Evolutionary conservation across 2,329 filamentous ascomycete species (phyloP).

Genomic region (Helminthosporium solani): DNA sequence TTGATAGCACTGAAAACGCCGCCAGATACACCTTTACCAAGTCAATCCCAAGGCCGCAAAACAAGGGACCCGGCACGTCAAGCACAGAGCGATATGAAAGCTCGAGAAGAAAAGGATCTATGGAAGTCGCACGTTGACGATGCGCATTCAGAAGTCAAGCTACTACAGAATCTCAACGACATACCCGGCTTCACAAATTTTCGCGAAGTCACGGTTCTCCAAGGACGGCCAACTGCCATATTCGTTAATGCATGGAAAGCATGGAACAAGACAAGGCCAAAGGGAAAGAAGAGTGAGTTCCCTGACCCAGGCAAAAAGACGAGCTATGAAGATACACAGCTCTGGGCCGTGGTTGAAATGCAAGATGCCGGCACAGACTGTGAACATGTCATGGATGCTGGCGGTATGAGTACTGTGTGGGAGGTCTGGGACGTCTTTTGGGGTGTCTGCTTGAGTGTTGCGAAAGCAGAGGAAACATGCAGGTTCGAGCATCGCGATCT

Average conservation of each 20-base stretch:
- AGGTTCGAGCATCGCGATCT: slow-evolving; percentile 67
- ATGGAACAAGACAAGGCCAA: slow-evolving; percentile 47
- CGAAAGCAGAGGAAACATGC: slow-evolving; percentile 60
- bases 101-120: slow-evolving; percentile 40
- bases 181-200: slow-evolving; percentile 66
- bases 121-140: slow-evolving; percentile 48
- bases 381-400: slow-evolving; percentile 38
- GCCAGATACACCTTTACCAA: slow-evolving; percentile 35
- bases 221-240: slow-evolving; percentile 54
- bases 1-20: slow-evolving; percentile 41
- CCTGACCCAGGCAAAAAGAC: slow-evolving; percentile 57
- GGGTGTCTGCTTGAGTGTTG: slow-evolving; percentile 63
- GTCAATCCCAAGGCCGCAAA: slow-evolving; percentile 28
- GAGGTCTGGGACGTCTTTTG: slow-evolving; percentile 65
- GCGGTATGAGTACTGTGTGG: slow-evolving; percentile 43
- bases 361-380: slow-evolving; percentile 63
- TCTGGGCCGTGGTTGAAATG: slow-evolving; percentile 68
- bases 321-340: slow-evolving; percentile 56
- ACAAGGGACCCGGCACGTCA: slow-evolving; percentile 52
- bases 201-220: slow-evolving; percentile 58
- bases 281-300: slow-evolving; percentile 53
- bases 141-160: slow-evolving; percentile 50
- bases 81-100: slow-evolving; percentile 22
- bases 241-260: slow-evolving; percentile 51
- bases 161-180: slow-evolving; percentile 59